Conservation (phyloP, 2,329 filamentous ascomycete genomes). For the Hysterium pulicare region DNA sequence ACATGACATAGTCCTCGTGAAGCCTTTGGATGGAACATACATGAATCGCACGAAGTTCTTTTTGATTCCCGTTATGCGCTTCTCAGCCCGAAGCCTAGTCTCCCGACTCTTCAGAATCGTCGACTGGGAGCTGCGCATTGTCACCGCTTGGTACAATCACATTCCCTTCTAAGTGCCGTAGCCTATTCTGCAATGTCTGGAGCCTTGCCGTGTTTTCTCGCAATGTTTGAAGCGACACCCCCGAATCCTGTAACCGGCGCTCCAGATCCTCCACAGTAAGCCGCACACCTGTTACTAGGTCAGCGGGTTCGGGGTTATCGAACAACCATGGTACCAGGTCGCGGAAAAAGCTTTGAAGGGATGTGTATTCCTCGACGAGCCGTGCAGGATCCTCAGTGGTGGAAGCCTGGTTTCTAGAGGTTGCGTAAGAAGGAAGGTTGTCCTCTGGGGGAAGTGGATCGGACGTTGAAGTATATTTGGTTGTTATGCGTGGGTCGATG, state of each 20-base stretch:
- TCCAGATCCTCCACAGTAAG: conserved; percentile 12
- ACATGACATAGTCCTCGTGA: too few relatives aligned
- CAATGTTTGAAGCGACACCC: conserved; percentile 16
- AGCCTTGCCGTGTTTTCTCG: conserved; percentile 21
- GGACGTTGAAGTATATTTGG: conserved; percentile 59
- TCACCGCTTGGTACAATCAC: too few relatives aligned
- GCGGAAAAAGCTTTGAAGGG: conserved; percentile 10
- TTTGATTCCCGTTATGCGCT: too few relatives aligned
- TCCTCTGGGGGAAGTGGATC: conserved; percentile 74
- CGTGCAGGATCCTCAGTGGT: not conserved
- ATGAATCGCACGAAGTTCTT: too few relatives aligned
- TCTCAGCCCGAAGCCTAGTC: too few relatives aligned
- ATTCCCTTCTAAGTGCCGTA: conserved; percentile 5
- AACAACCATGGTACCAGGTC: conserved; percentile 10
- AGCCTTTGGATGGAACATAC: too few relatives aligned
- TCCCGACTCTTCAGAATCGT: too few relatives aligned
- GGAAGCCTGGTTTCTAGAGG: not conserved
- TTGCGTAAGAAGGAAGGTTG: conserved; percentile 7
- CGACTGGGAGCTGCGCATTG: too few relatives aligned
- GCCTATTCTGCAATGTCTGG: conserved; percentile 17
- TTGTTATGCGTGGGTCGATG: conserved; percentile 63
- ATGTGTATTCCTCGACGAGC: conserved; percentile 8
- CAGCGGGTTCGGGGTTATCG: not conserved
- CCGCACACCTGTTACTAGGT: conserved; percentile 4
- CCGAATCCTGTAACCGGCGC: conserved; percentile 7